Evolutionary conservation across 2,329 filamentous ascomycete genomes (phyloP).

Genomic region (Calonectria leucothoes): DNA sequence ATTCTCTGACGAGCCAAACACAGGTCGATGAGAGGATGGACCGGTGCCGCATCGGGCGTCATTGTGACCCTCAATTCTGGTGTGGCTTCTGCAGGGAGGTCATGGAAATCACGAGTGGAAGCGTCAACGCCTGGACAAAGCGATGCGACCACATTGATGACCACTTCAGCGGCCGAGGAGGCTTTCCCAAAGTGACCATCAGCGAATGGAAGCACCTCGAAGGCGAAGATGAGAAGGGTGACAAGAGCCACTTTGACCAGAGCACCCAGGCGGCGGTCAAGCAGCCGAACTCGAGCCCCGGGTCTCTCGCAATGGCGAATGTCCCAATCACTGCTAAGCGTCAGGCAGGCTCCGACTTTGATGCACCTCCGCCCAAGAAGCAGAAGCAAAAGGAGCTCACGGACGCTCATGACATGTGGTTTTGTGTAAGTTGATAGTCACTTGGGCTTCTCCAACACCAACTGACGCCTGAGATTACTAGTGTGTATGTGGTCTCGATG

Average conservation of each 20-base stretch:
- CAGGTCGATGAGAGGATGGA: slow-evolving; percentile 58
- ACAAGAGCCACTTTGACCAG: background rate
- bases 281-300: slow-evolving; percentile 14
- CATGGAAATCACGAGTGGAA: slow-evolving; percentile 57
- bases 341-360: slow-evolving; percentile 3
- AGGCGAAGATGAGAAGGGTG: slow-evolving; percentile 15
- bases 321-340: slow-evolving; percentile 9
- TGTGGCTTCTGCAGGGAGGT: slow-evolving; percentile 82
- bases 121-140: slow-evolving; percentile 65
- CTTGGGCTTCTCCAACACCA: background rate
- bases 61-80: slow-evolving; percentile 79
- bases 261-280: slow-evolving; percentile 6
- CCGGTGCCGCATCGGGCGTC: slow-evolving; percentile 70
- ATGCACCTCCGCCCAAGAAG: slow-evolving; percentile 20
- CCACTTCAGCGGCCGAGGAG: slow-evolving; percentile 70
- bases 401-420: slow-evolving; percentile 38
- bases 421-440: slow-evolving; percentile 42
- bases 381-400: slow-evolving; percentile 17
- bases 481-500: slow-evolving; percentile 33
- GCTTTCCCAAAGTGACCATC: slow-evolving; percentile 55
- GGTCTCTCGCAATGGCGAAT: background rate
- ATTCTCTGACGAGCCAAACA: slow-evolving; percentile 50
- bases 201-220: slow-evolving; percentile 65
- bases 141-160: slow-evolving; percentile 79
- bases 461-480: slow-evolving; percentile 26